Evolutionary conservation across 208 protist species (phyloP).

Genomic region (Balamuthia mandrillaris): DNA sequence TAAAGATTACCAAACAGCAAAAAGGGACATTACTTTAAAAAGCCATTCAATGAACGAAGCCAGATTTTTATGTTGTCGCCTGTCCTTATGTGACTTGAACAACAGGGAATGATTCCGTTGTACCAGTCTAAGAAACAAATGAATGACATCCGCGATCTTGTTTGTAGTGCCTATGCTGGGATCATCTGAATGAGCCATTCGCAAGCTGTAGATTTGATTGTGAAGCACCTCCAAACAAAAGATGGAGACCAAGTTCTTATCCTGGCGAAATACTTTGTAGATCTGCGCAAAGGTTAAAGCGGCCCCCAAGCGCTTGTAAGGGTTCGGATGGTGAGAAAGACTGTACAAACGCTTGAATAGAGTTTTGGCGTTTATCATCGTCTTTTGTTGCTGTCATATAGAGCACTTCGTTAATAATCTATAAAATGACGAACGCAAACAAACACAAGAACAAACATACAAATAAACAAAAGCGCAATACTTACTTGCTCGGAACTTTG

Average conservation of each 20-base stretch:
- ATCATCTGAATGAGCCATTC: slow-evolving; percentile 32
- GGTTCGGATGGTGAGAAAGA: slow-evolving; percentile 60
- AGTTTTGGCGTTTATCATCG: slow-evolving; percentile 33
- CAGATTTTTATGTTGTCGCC: slow-evolving; percentile 53
- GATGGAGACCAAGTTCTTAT: slow-evolving; percentile 13
- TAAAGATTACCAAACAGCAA: background rate
- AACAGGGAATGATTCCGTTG: slow-evolving; percentile 11
- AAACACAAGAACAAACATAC: too few relatives aligned
- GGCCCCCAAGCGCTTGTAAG: slow-evolving; percentile 61
- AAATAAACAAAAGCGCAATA: background rate
- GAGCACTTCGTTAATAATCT: background rate
- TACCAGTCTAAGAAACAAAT: slow-evolving; percentile 39
- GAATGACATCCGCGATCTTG: background rate
- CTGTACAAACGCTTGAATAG: slow-evolving; percentile 67
- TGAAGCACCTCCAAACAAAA: slow-evolving; percentile 64
- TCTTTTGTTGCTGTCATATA: slow-evolving; percentile 17
- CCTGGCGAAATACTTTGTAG: slow-evolving; percentile 28
- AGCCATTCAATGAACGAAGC: slow-evolving; percentile 58
- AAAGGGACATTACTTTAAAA: slow-evolving; percentile 15
- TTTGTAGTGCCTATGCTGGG: slow-evolving; percentile 7
- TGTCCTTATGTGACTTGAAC: background rate
- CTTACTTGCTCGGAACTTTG: slow-evolving; percentile 36
- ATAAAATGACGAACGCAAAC: background rate
- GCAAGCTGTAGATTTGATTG: slow-evolving; percentile 40
- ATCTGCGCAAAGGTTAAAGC: slow-evolving; percentile 53